phyloP scores from a whole-genome alignment of 495 filamentous ascomycete genomes.

The Podospora comata region DNA sequence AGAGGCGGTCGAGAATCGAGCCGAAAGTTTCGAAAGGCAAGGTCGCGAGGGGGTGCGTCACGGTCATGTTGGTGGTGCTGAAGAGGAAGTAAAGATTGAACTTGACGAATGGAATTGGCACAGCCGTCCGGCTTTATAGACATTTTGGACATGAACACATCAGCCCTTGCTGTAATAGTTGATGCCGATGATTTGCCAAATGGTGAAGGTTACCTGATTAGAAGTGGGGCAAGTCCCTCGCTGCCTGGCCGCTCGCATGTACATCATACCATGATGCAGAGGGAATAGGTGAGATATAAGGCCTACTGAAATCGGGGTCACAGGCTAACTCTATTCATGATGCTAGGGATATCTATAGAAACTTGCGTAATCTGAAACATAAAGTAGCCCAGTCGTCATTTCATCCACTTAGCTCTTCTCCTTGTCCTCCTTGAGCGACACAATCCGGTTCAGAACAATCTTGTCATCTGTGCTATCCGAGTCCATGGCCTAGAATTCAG shows the following conservation, averaged over 20 bases:
- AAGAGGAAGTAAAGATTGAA: background rate
- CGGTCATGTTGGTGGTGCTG: background rate
- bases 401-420: slow-evolving; percentile 53
- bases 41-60: background rate
- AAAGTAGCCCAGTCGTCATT: background rate
- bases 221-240: background rate
- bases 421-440: slow-evolving; percentile 85
- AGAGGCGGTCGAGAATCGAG: background rate
- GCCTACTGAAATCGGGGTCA: background rate
- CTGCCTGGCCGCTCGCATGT: background rate
- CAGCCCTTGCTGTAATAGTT: background rate
- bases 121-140: background rate
- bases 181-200: background rate
- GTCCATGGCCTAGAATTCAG: slow-evolving; percentile 56
- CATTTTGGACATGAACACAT: background rate
- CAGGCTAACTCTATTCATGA: background rate
- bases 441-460: slow-evolving; percentile 86
- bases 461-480: slow-evolving; percentile 71
- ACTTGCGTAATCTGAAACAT: background rate
- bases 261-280: no score
- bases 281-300: no score
- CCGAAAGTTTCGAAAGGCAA: background rate
- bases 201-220: background rate
- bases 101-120: background rate
- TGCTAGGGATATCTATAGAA: background rate